A percentile compares a stretch with the other conserved stretches of the same genome.
Evolutionary conservation across 139 green algal species (phyloP).

Genomic region (Tetraselmis striata): DNA sequence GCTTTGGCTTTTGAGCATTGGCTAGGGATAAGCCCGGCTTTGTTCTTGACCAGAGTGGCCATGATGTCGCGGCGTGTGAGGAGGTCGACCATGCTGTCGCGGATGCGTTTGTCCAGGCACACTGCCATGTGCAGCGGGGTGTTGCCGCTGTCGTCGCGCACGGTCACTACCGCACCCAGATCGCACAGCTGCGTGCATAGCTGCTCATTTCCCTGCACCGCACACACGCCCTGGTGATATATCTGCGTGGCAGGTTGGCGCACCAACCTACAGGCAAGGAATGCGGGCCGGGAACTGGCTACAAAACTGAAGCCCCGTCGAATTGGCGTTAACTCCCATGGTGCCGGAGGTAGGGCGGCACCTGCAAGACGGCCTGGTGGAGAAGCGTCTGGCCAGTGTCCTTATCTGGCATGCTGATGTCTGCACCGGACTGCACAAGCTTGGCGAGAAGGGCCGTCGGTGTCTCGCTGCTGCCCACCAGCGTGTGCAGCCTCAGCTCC

Average conservation of each 20-base stretch:
- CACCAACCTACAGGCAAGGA: too few relatives aligned
- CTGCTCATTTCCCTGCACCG: background rate
- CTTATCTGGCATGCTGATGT: background rate
- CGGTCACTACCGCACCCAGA: slow-evolving; percentile 1
- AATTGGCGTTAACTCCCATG: background rate
- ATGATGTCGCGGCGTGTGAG: background rate
- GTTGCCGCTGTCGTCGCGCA: slow-evolving; percentile 9
- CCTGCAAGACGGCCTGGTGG: background rate
- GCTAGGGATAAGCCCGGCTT: background rate
- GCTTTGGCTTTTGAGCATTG: background rate
- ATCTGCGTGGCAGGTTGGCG: too few relatives aligned
- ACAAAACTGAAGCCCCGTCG: too few relatives aligned
- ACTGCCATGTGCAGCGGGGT: slow-evolving; percentile 19
- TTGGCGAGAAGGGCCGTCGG: background rate
- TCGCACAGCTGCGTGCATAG: background rate
- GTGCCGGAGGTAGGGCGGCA: background rate
- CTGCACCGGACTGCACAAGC: background rate
- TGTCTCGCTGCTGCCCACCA: background rate
- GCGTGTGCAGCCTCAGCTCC: background rate
- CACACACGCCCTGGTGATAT: background rate
- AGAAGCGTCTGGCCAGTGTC: background rate
- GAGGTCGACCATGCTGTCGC: background rate
- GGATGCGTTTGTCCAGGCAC: background rate
- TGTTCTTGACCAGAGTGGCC: background rate
- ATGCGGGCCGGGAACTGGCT: background rate